Evolutionary conservation across 202 grass and related monocot species (phyloP).

Genomic region (Elaeis oleifera): DNA sequence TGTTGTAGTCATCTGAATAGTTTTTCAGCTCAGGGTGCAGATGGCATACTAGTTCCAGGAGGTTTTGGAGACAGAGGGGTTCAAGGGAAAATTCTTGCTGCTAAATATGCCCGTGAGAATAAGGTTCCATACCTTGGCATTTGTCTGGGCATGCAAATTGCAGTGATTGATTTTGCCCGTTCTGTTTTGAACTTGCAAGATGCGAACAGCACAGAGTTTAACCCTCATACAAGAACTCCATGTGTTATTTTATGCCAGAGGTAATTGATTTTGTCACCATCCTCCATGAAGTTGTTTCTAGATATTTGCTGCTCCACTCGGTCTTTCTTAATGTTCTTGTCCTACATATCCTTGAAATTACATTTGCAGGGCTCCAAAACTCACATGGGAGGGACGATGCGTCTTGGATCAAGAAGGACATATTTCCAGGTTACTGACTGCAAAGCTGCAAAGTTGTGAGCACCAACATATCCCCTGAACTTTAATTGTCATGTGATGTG

Average conservation of each 20-base stretch:
- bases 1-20: constrained; percentile 11
- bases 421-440: constrained; percentile 47
- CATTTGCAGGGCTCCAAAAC: constrained; percentile 73
- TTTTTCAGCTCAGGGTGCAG: constrained; percentile 58
- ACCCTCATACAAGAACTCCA: constrained; percentile 55
- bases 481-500: background rate
- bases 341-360: constrained; percentile 12
- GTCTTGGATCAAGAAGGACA: constrained; percentile 89
- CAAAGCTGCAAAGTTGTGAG: constrained; percentile 85
- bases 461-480: background rate
- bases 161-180: constrained; percentile 81
- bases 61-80: constrained; percentile 93
- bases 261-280: constrained; percentile 42
- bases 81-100: constrained; percentile 88
- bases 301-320: background rate
- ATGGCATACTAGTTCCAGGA: constrained; percentile 87
- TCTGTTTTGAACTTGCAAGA: constrained; percentile 64
- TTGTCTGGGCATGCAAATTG: constrained; percentile 98
- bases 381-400: constrained; percentile 93
- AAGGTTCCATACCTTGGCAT: constrained; percentile 89
- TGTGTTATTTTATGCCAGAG: constrained; percentile 96
- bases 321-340: background rate
- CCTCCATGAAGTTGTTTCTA: background rate
- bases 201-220: constrained; percentile 94
- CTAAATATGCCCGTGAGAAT: constrained; percentile 87